A percentile compares a stretch with the other conserved stretches of the same genome.
Conservation (phyloP, 495 filamentous ascomycete genomes). For the Podospora comata region DNA sequence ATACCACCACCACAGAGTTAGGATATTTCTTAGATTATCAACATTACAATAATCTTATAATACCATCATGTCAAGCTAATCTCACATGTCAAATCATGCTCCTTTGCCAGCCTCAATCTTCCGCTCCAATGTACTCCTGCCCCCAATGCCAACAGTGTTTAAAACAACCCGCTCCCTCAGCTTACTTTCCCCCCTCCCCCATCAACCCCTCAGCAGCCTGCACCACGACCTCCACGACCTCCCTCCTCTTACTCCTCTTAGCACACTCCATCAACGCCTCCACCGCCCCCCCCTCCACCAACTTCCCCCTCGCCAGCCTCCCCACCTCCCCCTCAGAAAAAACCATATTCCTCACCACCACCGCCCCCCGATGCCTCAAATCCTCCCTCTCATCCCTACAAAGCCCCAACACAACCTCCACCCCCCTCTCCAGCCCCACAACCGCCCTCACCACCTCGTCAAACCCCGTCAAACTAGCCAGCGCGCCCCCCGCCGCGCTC, state of each 20-base stretch:
- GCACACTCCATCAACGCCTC: slow-evolving; percentile 60
- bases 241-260: slow-evolving; percentile 59
- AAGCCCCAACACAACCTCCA: slow-evolving; percentile 66
- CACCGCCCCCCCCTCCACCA: slow-evolving; percentile 52
- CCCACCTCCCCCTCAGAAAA: slow-evolving; percentile 51
- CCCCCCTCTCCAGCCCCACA: slow-evolving; percentile 63
- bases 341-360: slow-evolving; percentile 66
- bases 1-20: no score
- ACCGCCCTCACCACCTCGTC: slow-evolving; percentile 68
- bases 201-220: slow-evolving; percentile 61
- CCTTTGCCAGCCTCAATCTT: background rate
- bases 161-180: background rate
- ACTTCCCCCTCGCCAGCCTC: slow-evolving; percentile 43
- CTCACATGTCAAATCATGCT: background rate
- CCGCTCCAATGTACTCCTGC: background rate
- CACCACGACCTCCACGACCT: slow-evolving; percentile 62
- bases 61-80: background rate
- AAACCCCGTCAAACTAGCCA: slow-evolving; percentile 78
- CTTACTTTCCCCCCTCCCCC: slow-evolving; percentile 22
- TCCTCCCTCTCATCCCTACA: slow-evolving; percentile 74
- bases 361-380: slow-evolving; percentile 72
- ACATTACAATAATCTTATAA: background rate
- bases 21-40: no score
- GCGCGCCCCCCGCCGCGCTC: slow-evolving; percentile 78
- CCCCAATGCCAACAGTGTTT: background rate